phyloP scores from a whole-genome alignment of 345 rosid genomes.

The Eucalyptus pauciflora region DNA sequence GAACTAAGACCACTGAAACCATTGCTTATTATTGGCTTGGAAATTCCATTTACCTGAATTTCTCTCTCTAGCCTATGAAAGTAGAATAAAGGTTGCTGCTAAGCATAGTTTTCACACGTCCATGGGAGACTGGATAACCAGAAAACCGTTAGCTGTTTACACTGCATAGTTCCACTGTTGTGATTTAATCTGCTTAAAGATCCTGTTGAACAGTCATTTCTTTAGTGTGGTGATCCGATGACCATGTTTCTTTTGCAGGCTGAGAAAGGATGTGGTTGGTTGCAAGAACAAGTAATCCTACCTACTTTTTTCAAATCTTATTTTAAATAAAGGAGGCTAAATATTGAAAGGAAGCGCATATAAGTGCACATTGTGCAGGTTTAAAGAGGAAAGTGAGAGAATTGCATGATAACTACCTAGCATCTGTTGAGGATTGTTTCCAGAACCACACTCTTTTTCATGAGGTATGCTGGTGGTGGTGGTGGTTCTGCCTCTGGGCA shows the following conservation, averaged over 20 bases:
- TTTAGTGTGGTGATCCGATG: neutral
- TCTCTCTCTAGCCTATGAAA: neutral
- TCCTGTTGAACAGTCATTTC: neutral
- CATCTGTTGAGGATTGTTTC: constrained; percentile 61
- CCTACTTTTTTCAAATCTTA: neutral
- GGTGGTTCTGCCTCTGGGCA: neutral
- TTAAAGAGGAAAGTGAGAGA: constrained; percentile 65
- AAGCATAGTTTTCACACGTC: neutral
- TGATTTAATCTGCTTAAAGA: neutral
- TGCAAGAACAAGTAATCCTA: constrained; percentile 40
- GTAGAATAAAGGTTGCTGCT: neutral
- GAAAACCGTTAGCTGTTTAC: neutral
- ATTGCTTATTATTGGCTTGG: neutral
- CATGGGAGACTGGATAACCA: neutral
- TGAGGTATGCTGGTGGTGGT: constrained; percentile 9
- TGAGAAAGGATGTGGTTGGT: constrained; percentile 7
- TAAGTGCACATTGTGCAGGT: constrained; percentile 17
- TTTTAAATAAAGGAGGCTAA: neutral
- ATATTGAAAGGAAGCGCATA: neutral
- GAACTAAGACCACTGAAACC: neutral
- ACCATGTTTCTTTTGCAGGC: constrained; percentile 1
- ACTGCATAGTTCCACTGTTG: neutral
- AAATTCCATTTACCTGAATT: neutral
- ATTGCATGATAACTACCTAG: constrained; percentile 72
- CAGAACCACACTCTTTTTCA: constrained; percentile 69